phyloP scores from a whole-genome alignment of 176 grass and related monocot genomes.

The Carex myosuroides region DNA sequence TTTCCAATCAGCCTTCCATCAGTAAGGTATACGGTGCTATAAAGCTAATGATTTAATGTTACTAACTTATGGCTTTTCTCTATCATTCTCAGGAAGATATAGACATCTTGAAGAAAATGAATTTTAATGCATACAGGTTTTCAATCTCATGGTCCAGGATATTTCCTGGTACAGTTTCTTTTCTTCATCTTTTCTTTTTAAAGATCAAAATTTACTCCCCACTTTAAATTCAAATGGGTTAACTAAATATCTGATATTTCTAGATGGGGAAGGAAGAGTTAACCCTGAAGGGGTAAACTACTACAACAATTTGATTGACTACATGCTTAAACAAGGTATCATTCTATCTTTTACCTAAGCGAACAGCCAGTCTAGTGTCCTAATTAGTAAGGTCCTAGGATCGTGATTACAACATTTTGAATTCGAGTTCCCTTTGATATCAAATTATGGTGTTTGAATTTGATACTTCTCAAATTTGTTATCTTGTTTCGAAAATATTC shows the following conservation, averaged over 20 bases:
- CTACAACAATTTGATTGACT: slow-evolving; percentile 72
- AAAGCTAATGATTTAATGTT: not conserved
- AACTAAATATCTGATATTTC: not conserved
- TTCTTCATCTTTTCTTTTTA: not conserved
- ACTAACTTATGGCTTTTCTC: not conserved
- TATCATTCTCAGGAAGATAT: slow-evolving; percentile 11
- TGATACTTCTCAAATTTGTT: not conserved
- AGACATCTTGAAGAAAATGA: slow-evolving; percentile 19
- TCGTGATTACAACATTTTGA: not conserved
- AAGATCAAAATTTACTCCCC: not conserved
- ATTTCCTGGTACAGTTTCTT: slow-evolving; percentile 27
- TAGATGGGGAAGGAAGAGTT: slow-evolving; percentile 40
- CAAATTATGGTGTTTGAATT: not conserved
- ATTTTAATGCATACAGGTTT: slow-evolving; percentile 65
- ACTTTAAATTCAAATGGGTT: not conserved
- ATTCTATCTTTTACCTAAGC: not conserved
- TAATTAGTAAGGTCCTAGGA: not conserved
- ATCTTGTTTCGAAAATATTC: slow-evolving; percentile 4
- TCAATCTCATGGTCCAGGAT: slow-evolving; percentile 78
- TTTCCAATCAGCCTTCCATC: not conserved
- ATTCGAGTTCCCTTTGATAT: not conserved
- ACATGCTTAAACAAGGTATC: slow-evolving; percentile 56
- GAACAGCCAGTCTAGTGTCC: not conserved
- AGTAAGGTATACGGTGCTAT: not conserved
- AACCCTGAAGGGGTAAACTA: slow-evolving; percentile 51